These are phyloP conservation scores for Rhododendron mucronatum DNA, from an alignment of 148 eudicot genomes.

Conservation along the genomic window DNA sequence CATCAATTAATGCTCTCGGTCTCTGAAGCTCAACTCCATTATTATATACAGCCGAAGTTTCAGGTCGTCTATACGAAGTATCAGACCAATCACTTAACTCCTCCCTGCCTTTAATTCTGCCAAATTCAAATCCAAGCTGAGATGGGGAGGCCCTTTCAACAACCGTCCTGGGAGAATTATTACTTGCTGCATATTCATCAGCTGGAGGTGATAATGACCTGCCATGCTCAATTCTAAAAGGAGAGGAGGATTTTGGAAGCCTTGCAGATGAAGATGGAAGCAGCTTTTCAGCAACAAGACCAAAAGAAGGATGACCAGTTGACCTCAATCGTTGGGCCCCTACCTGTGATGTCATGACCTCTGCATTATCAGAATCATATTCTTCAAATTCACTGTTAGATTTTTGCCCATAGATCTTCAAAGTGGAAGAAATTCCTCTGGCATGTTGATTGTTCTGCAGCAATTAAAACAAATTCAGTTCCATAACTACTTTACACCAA, in stretches of 20 bases:
- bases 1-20: conserved; percentile 85
- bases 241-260: conserved; percentile 26
- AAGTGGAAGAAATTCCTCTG: conserved; percentile 35
- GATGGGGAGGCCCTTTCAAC: conserved; percentile 43
- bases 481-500: background rate
- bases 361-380: conserved; percentile 48
- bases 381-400: conserved; percentile 39
- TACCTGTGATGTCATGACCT: conserved; percentile 27
- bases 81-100: conserved; percentile 44
- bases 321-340: conserved; percentile 38
- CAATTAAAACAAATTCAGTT: background rate
- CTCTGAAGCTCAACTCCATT: conserved; percentile 57
- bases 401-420: conserved; percentile 30
- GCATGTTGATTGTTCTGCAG: conserved; percentile 41
- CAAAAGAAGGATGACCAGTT: conserved; percentile 40
- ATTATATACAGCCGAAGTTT: conserved; percentile 26
- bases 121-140: conserved; percentile 24
- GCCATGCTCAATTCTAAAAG: conserved; percentile 31
- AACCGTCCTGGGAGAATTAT: conserved; percentile 48
- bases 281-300: conserved; percentile 35
- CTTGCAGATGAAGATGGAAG: conserved; percentile 29
- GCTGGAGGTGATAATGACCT: conserved; percentile 53
- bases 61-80: conserved; percentile 25
- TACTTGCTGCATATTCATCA: conserved; percentile 43
- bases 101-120: conserved; percentile 44